A percentile compares a stretch with the other conserved stretches of the same genome.
These are phyloP conservation scores for Nakazawaea wickerhamii DNA, from an alignment of 805 yeast genomes.

Conservation along the genomic window DNA sequence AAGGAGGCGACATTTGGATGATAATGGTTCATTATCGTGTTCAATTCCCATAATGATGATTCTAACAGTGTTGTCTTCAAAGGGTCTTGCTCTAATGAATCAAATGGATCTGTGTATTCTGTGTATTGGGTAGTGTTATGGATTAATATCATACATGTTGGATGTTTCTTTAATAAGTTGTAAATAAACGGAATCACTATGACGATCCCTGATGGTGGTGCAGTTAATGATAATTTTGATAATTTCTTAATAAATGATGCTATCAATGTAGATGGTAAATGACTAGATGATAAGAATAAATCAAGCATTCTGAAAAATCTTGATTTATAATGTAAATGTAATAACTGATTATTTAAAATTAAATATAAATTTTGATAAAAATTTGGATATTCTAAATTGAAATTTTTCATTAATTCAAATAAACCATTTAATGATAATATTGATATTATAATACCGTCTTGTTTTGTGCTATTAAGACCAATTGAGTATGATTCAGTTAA, in stretches of 20 bases:
- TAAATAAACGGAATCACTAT: slow-evolving; percentile 86
- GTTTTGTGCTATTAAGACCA: slow-evolving; percentile 20
- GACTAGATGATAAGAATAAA: slow-evolving; percentile 79
- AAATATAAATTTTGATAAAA: slow-evolving; percentile 80
- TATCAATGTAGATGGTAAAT: slow-evolving; percentile 73
- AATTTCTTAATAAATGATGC: slow-evolving; percentile 87
- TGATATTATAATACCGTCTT: slow-evolving; percentile 25
- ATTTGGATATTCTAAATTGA: slow-evolving; percentile 87
- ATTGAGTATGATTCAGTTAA: slow-evolving; percentile 75
- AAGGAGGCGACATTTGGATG: slow-evolving; percentile 94
- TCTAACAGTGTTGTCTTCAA: slow-evolving; percentile 70
- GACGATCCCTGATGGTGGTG: slow-evolving; percentile 88
- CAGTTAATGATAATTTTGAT: slow-evolving; percentile 65
- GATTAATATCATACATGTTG: slow-evolving; percentile 85
- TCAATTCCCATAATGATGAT: slow-evolving; percentile 91
- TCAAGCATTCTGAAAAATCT: slow-evolving; percentile 86
- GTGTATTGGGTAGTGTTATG: slow-evolving; percentile 45
- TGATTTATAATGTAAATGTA: slow-evolving; percentile 77
- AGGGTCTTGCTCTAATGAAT: slow-evolving; percentile 65
- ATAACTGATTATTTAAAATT: slow-evolving; percentile 65
- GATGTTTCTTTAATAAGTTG: slow-evolving; percentile 85
- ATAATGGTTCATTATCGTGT: slow-evolving; percentile 68
- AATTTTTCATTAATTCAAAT: slow-evolving; percentile 74
- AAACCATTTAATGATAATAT: slow-evolving; percentile 82
- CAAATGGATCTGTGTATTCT: slow-evolving; percentile 57